A percentile compares a stretch with the other conserved stretches of the same genome.
These are phyloP conservation scores for Torulaspora globosa DNA, from an alignment of 1,139 yeast species.

Conservation along the genomic window DNA sequence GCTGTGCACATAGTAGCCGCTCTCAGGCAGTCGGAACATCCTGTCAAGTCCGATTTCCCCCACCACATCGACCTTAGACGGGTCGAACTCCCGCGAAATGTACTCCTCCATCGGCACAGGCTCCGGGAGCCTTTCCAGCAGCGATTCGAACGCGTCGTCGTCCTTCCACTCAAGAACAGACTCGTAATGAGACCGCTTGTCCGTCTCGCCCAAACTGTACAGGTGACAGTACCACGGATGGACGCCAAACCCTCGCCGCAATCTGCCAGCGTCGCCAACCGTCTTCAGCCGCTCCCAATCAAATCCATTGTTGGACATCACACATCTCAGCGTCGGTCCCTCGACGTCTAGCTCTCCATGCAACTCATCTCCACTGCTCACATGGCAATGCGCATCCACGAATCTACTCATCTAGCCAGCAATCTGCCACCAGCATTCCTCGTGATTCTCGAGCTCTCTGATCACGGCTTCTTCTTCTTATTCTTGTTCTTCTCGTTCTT, in stretches of 20 bases:
- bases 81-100: conserved; percentile 43
- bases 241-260: conserved; percentile 69
- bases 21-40: conserved; percentile 60
- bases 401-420: conserved; percentile 25
- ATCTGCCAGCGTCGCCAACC: conserved; percentile 35
- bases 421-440: not conserved
- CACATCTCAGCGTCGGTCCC: conserved; percentile 18
- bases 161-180: conserved; percentile 37
- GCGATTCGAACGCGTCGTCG: conserved; percentile 36
- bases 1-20: conserved; percentile 50
- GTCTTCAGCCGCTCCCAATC: conserved; percentile 44
- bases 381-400: conserved; percentile 65
- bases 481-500: not conserved
- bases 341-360: not conserved
- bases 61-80: conserved; percentile 38
- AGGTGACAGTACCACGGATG: conserved; percentile 90
- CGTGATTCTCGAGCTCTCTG: not conserved
- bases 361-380: conserved; percentile 26
- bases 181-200: conserved; percentile 50
- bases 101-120: conserved; percentile 44
- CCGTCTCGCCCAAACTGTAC: conserved; percentile 40
- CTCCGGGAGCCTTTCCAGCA: conserved; percentile 53
- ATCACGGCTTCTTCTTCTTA: not conserved
- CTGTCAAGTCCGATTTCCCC: conserved; percentile 93
- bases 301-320: conserved; percentile 59